Conservation (phyloP, 176 grass and related monocot genomes). For the Carex pumila region DNA sequence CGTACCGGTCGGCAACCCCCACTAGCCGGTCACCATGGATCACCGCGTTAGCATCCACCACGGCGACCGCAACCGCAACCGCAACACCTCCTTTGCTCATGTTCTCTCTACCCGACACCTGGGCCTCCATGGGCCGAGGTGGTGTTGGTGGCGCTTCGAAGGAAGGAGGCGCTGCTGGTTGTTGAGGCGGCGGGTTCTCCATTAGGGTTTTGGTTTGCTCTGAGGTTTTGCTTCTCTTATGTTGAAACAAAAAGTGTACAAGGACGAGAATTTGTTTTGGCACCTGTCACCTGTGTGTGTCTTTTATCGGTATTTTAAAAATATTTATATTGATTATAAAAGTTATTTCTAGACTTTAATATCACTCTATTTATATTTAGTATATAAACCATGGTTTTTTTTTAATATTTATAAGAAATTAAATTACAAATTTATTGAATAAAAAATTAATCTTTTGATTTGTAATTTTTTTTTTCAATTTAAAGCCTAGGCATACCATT, state of each 20-base stretch:
- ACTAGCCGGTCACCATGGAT: slow-evolving; percentile 59
- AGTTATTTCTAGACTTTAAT: too few species aligned
- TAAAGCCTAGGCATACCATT: too few species aligned
- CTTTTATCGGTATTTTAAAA: too few species aligned
- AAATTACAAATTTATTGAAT: too few species aligned
- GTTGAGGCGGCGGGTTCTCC: slow-evolving; percentile 16
- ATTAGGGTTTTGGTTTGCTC: slow-evolving; percentile 37
- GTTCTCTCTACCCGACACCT: slow-evolving; percentile 23
- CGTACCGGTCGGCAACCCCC: slow-evolving; percentile 41
- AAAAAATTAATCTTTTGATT: too few species aligned
- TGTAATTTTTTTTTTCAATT: too few species aligned
- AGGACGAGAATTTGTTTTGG: too few species aligned
- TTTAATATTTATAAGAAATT: too few species aligned
- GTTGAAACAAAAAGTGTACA: not conserved
- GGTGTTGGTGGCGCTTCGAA: not conserved
- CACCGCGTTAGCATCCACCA: slow-evolving; percentile 91
- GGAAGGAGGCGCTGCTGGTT: not conserved
- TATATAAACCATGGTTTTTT: too few species aligned
- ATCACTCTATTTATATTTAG: too few species aligned
- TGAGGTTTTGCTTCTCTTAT: not conserved
- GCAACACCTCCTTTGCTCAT: slow-evolving; percentile 35
- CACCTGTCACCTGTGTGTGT: too few species aligned
- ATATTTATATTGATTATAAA: too few species aligned
- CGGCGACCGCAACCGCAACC: slow-evolving; percentile 55
- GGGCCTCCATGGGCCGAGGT: not conserved